These are phyloP conservation scores for Rhizopus microsporus DNA, from an alignment of 371 early-diverging fungal species.

Conservation along the genomic window DNA sequence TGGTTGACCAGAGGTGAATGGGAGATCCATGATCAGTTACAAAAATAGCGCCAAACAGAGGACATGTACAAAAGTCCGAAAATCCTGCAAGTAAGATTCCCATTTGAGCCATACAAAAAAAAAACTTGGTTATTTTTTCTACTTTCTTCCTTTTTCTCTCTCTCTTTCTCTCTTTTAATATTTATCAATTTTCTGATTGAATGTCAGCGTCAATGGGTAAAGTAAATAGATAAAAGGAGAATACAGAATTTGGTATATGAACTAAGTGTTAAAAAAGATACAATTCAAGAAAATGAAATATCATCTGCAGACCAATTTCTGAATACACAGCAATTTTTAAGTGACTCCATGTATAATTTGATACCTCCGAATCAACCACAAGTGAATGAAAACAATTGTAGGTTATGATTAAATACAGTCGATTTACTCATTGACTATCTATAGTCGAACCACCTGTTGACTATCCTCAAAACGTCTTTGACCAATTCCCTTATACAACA, in stretches of 20 bases:
- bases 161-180: too few relatives aligned
- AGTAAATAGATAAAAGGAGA: background rate
- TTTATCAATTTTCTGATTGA: too few relatives aligned
- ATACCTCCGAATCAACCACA: background rate
- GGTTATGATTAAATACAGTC: background rate
- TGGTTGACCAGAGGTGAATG: too few relatives aligned
- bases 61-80: too few relatives aligned
- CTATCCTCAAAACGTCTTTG: constrained; percentile 2
- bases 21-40: too few relatives aligned
- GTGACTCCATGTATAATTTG: background rate
- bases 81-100: too few relatives aligned
- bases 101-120: too few relatives aligned
- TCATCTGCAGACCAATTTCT: constrained; percentile 1
- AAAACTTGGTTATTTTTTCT: too few relatives aligned
- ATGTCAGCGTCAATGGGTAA: too few relatives aligned
- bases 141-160: too few relatives aligned
- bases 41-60: too few relatives aligned
- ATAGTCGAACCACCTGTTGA: background rate
- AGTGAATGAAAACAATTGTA: background rate
- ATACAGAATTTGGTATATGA: background rate
- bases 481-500: background rate
- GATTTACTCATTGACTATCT: too few relatives aligned
- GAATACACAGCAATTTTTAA: constrained; percentile 1
- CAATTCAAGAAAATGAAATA: background rate
- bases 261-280: background rate